Evolutionary conservation across 345 rosid species (phyloP), one percentile per base, ranked within the genome.

Genomic region (Euclidium syriacum): DNA sequence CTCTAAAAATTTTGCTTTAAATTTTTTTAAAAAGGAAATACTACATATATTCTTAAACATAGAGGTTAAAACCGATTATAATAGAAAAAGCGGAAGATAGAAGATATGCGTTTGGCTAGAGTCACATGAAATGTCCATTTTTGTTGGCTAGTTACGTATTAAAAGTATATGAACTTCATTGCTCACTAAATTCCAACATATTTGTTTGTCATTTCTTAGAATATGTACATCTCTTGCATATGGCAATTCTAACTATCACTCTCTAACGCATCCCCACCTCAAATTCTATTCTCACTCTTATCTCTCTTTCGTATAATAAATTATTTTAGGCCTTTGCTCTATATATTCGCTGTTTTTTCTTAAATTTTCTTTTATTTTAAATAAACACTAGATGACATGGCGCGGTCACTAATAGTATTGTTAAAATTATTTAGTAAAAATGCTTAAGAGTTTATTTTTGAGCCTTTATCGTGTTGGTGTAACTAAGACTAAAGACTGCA

Each of bases 111-210:
- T 54, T 26, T 70, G 68, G 68, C 56, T 44, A 11, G 42, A 44
- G 68, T 70, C 75, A 55, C 75, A 63, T 70, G 74, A 70, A 55
- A 30, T 63, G 74, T 56, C 5, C 58, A 38, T 4, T 69, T 69
- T 69, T 69, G 68, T 69, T 44, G 55, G 62, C 5, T 70, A 34
- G 64, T 69, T 43, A 10, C 19, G 73, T 26, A 46, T 12, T 47
- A 34, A 5, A 61, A 33, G 35, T 22, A 38, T 62, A 50, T 24
- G 74, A 60, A 39, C 54, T 60, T 68, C 10, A 5, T 68, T 33
- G 57, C 53, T 70, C 62, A 70, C 68, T 44, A 70, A 15, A 19
- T 7, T 70, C 74, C 64, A 70, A 63, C 43, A 40, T 35, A 36
- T 38, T 12, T 0, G 23, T 70, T 62, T 63, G 75, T 70, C 70